Base-by-base conservation (phyloP, 257 asterid species). In the Salvia splendens region DNA sequence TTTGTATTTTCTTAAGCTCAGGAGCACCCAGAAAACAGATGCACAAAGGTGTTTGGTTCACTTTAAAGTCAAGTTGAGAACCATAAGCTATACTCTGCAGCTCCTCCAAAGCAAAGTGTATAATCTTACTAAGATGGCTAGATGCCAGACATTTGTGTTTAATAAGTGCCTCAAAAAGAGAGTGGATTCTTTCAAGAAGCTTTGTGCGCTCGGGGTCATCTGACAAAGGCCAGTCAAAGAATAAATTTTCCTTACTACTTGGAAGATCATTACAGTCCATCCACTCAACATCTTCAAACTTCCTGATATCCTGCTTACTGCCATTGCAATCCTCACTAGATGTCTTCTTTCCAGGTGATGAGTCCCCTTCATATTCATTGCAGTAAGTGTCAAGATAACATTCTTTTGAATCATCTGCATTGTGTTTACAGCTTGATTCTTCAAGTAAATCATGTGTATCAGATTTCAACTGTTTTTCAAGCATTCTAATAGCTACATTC, bases 181-280 rank as follows among this genome's bases (percentile, higher is more conserved):
- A 61, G 68, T 78, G 87, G 75, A 94, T 94, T 80, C 72, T 88
- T 69, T 91, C 96, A 33, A 94, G 92, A 78, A 91, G 91, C 85
- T 88, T 91, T 48, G 79, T 84, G 32, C 99, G 84, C 73, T 94
- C 97, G 8, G 82, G 82, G 51, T 94, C 99, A 80, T 94, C 95
- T 43, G 96, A 83, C 74, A 79, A 69, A 57, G 95, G 97, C 99
- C 95, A 94, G 73, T 77, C 91, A 48, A 54, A 63, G 67, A 80
- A 73, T 62, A 69, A 81, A 72, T 69, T 67, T 73, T 73, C 82
- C 80, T 86, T 89, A 38, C 77, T 61, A 43, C 74, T 78, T 66
- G 76, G 88, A 73, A 82, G 90, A 48, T 80, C 85, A 82, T 88
- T 92, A 83, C 91, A 84, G 61, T 84, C 91, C 96, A 89, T 94